Evolutionary conservation across 2,329 filamentous ascomycete genomes (phyloP).

Genomic region (Ceratocystis eucalypticola): DNA sequence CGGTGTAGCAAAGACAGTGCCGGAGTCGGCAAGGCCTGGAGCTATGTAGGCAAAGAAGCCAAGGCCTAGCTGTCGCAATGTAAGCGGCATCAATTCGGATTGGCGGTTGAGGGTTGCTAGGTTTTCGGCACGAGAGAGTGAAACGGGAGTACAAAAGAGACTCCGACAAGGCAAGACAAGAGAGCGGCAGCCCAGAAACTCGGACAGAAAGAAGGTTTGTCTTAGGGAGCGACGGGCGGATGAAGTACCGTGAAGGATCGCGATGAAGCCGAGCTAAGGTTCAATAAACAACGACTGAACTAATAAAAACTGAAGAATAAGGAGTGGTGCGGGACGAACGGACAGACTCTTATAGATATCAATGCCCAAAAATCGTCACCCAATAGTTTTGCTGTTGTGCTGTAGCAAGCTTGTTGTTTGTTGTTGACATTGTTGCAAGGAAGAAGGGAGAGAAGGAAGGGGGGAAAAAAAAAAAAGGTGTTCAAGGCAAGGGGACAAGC

Average conservation of each 20-base stretch:
- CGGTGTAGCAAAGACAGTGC: slow-evolving; percentile 34
- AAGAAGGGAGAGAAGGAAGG: neutral
- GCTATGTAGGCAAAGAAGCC: slow-evolving; percentile 15
- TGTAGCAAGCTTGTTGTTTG: slow-evolving; percentile 1
- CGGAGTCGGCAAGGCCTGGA: slow-evolving; percentile 22
- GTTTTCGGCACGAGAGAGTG: neutral
- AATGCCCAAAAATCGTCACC: neutral
- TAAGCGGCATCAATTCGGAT: neutral
- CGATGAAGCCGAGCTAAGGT: neutral
- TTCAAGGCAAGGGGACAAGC: neutral
- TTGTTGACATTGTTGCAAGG: slow-evolving; percentile 2
- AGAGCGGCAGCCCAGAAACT: neutral
- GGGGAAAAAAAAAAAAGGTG: neutral
- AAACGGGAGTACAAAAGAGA: neutral
- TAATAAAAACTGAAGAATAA: neutral
- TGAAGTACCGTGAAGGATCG: neutral
- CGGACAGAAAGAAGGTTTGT: neutral
- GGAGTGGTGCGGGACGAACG: neutral
- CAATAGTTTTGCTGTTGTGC: neutral
- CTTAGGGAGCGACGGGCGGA: neutral
- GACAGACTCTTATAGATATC: neutral
- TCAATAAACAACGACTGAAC: neutral
- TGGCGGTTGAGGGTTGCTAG: neutral
- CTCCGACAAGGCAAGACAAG: neutral
- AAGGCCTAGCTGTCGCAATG: neutral